Evolutionary conservation across 495 filamentous ascomycete genomes (phyloP), one percentile per base, ranked within the genome.

Genomic region (Opeltia flavorubescens): DNA sequence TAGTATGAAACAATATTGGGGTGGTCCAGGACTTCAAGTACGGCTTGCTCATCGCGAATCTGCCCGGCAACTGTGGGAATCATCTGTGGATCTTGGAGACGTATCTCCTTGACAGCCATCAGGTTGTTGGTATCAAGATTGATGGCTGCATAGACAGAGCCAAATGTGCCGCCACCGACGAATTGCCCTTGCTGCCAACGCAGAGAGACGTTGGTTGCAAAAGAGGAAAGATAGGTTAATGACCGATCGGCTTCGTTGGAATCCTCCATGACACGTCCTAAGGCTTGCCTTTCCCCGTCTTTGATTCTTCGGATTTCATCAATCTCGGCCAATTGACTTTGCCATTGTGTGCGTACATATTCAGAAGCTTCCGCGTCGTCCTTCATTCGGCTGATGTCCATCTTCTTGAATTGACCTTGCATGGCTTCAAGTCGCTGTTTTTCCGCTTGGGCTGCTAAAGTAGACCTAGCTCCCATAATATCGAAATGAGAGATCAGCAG

Each of bases 71-170:
- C 89, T 52, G 80, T 86, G 18, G 91, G 91, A 50, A 96, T 94
- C 55, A 94, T 70, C 55, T 95, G 87, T 23, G 91, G 93, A 64
- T 98, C 91, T 61, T 98, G 93, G 30, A 98, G 70, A 29, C 91
- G 83, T 51, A 96, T 98, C 62, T 98, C 91, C 62, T 98, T 98
- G 33, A 98, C 93, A 13, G 91, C 91, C 91, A 98, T 96, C 44
- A 95, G 68, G 56, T 89, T 85, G 40, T 89, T 91, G 39, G 86
- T 87, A 63, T 98, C 91, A 38, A 98, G 66, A 55, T 98, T 96
- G 74, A 95, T 89, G 34, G 89, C 93, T 20, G 86, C 86, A 57
- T 96, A 96, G 30, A 98, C 91, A 29, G 87, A 94, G 20, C 91
- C 91, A 58, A 98, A 98, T 0, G 91, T 95, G 51, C 91, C 91